phyloP scores from a whole-genome alignment of 768 basidiomycete genomes.

The Rhodocollybia butyracea region DNA sequence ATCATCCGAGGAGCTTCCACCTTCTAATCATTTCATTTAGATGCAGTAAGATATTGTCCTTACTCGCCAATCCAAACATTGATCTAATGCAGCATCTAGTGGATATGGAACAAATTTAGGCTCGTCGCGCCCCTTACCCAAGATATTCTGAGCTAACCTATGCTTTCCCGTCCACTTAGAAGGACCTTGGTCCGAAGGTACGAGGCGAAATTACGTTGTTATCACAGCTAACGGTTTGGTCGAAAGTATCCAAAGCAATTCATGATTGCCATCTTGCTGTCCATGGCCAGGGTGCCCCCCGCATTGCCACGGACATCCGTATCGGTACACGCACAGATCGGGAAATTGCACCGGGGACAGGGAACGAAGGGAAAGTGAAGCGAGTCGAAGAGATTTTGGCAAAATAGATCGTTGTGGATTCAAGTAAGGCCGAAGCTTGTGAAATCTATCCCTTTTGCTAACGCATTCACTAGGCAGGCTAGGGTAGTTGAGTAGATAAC shows the following conservation, averaged over 20 bases:
- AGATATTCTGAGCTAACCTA: not conserved
- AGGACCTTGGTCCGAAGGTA: not conserved
- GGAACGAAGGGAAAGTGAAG: constrained; percentile 76
- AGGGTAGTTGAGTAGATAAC: no score
- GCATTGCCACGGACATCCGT: constrained; percentile 89
- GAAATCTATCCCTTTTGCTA: no score
- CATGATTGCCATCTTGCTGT: constrained; percentile 89
- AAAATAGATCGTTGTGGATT: no score
- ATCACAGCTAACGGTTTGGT: constrained; percentile 72
- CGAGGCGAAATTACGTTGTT: not conserved
- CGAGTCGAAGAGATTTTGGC: constrained; percentile 80
- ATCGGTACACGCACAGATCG: constrained; percentile 88
- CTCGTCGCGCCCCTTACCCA: no score
- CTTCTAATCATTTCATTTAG: constrained; percentile 26
- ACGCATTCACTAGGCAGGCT: no score
- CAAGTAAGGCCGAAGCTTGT: no score
- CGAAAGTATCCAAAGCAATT: constrained; percentile 78
- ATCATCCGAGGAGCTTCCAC: not conserved
- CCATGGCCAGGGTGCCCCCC: constrained; percentile 69
- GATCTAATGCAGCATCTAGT: constrained; percentile 31
- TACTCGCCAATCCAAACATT: constrained; percentile 1
- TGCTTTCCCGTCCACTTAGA: not conserved
- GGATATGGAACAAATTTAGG: constrained; percentile 93
- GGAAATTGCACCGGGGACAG: constrained; percentile 55
- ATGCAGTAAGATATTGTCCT: constrained; percentile 55